Evolutionary conservation across 768 basidiomycete species (phyloP), one percentile per base, ranked within the genome.

Genomic region (Boletus edulis): DNA sequence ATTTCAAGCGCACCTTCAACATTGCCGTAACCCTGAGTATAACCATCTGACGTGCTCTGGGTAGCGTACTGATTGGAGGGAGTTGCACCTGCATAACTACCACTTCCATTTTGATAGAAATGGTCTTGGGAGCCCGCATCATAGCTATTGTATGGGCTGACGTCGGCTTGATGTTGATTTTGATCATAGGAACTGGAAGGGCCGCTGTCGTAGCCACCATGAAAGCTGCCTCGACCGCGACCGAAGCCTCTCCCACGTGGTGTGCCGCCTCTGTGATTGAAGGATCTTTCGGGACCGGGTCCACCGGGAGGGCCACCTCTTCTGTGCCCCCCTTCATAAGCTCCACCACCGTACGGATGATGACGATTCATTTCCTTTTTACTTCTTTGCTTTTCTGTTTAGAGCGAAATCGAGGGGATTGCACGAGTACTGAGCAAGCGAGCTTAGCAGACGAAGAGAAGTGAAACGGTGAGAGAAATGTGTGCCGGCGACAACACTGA

Each of bases 1-100:
- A 83, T 72, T 67, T 81, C 78, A 75, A 86, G 89, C 90, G 89
- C 82, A 93, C 90, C 90, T 92, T 91, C 89, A 76, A 75, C 76
- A 62, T 71, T 81, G 75, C 81, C 82, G 72, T 81, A 87, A 59
- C 76, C 84, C 75, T 87, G 84, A 71, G 77, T 58, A 58, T 71
- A 78, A 52, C 79, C 80, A 57, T 76, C 74, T 68, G 79, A 71
- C 59, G 76, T 67, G 60, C 55, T 63, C 70, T 78, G 70, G 64
- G 73, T 62, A 65, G 74, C 75, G 74, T 80, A 85, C 68, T 83
- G 78, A 67, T 77, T 71, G 62, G 83, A 72, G 54, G 80, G 71
- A 61, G 75, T 75, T 73, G 73, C 73, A 72, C 73, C 64, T 39
- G 67, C 79, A 74, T 80, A 81, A 75, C 73, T 78, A 76, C 75